Conservation (phyloP, 2,329 filamentous ascomycete species). For the Elsinoe perseae region DNA sequence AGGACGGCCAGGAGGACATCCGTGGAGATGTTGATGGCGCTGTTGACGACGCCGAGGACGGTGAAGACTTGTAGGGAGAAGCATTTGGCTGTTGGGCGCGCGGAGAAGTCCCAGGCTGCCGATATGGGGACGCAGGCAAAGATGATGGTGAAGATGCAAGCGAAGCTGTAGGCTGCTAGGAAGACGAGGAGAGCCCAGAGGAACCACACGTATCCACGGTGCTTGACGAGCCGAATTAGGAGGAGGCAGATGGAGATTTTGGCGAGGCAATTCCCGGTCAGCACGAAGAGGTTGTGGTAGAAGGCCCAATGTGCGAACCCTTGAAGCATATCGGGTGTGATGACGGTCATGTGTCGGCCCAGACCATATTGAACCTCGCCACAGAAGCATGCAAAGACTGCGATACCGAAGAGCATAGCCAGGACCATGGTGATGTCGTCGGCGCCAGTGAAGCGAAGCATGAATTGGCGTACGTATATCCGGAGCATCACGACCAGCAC, state of each 20-base stretch:
- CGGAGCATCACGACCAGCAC: constrained; percentile 16
- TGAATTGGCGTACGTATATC: constrained; percentile 34
- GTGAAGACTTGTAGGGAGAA: constrained; percentile 36
- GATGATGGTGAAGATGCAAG: constrained; percentile 40
- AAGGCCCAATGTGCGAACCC: constrained; percentile 38
- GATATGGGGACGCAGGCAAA: constrained; percentile 42
- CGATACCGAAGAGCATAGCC: constrained; percentile 33
- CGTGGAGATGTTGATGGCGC: constrained; percentile 35
- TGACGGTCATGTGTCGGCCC: constrained; percentile 36
- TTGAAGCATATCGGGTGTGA: constrained; percentile 26
- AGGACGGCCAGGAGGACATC: constrained; percentile 37
- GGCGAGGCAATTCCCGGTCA: constrained; percentile 38
- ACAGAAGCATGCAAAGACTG: constrained; percentile 37
- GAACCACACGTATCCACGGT: constrained; percentile 35
- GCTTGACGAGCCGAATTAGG: constrained; percentile 37
- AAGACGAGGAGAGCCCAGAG: constrained; percentile 39
- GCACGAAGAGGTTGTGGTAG: constrained; percentile 41
- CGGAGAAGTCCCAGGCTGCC: constrained; percentile 37
- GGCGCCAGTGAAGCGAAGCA: constrained; percentile 42
- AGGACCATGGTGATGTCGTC: constrained; percentile 44
- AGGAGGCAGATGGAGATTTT: constrained; percentile 44
- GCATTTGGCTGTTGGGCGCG: constrained; percentile 34
- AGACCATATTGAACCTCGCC: constrained; percentile 40
- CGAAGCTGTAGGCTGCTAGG: constrained; percentile 36
- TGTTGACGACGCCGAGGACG: constrained; percentile 43